A percentile compares a stretch with the other conserved stretches of the same genome.
phyloP scores from a whole-genome alignment of 2,329 filamentous ascomycete genomes.

The Cordyceps cateniannulata region DNA sequence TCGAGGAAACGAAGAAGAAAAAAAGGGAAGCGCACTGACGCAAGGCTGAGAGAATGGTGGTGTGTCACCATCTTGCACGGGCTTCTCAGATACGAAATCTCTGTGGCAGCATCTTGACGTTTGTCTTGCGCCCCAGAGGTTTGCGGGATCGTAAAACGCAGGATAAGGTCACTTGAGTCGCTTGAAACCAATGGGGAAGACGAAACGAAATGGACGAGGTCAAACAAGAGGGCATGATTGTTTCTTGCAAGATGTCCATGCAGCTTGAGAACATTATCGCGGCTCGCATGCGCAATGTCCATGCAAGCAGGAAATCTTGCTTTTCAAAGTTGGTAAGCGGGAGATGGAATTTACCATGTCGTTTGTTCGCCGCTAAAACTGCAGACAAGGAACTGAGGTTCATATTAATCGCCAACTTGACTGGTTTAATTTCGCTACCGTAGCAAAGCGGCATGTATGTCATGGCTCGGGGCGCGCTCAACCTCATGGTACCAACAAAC shows the following conservation, averaged over 20 bases:
- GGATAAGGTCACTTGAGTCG: background rate
- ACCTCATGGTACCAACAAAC: background rate
- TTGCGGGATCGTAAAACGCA: background rate
- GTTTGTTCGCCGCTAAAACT: background rate
- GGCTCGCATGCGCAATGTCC: background rate
- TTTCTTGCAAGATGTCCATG: background rate
- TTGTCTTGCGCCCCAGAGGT: background rate
- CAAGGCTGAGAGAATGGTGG: conserved; percentile 1
- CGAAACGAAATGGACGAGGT: background rate
- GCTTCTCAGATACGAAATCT: background rate
- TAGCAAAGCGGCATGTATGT: no score
- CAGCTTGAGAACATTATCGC: background rate
- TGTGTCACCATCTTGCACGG: background rate
- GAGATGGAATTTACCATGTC: no score
- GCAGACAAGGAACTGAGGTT: background rate
- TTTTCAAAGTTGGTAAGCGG: no score
- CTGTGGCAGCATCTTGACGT: background rate
- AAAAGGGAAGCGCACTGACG: conserved; percentile 1
- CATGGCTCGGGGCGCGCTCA: background rate
- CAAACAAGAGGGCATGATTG: no score
- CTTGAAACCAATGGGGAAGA: background rate
- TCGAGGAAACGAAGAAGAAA: background rate
- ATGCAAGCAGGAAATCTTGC: no score
- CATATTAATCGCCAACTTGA: no score
- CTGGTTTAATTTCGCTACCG: background rate